Evolutionary conservation across 495 filamentous ascomycete genomes (phyloP).

Genomic region (Neurospora sp.): DNA sequence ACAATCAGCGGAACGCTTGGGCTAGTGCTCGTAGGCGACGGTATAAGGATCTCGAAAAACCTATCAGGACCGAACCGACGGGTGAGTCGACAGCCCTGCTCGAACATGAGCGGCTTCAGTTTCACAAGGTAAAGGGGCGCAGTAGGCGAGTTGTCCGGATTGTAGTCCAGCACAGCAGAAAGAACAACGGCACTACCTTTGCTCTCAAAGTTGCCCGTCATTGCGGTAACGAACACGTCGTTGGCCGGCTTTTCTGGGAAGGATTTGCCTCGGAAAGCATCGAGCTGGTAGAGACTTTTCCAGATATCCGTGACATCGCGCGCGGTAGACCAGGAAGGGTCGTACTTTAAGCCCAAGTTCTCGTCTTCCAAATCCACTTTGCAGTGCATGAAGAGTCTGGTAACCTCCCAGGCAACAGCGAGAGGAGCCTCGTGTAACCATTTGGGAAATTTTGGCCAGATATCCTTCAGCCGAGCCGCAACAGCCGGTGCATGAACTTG

Average conservation of each 20-base stretch:
- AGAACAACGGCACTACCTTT: slow-evolving; percentile 26
- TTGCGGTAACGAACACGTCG: slow-evolving; percentile 28
- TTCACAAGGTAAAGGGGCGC: slow-evolving; percentile 28
- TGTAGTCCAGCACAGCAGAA: slow-evolving; percentile 25
- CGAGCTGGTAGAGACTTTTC: slow-evolving; percentile 21
- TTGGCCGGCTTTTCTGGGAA: slow-evolving; percentile 29
- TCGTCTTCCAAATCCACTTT: slow-evolving; percentile 23
- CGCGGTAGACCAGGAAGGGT: slow-evolving; percentile 26
- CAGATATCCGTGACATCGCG: slow-evolving; percentile 20
- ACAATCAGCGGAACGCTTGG: slow-evolving; percentile 6
- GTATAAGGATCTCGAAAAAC: slow-evolving; percentile 35
- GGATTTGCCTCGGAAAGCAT: slow-evolving; percentile 26
- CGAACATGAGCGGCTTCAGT: slow-evolving; percentile 30
- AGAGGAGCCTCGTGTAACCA: slow-evolving; percentile 30
- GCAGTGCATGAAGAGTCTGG: slow-evolving; percentile 34
- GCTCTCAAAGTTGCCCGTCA: slow-evolving; percentile 23
- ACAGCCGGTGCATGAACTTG: not conserved
- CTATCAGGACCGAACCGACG: slow-evolving; percentile 38
- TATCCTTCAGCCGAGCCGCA: slow-evolving; percentile 11
- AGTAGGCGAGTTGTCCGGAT: slow-evolving; percentile 8
- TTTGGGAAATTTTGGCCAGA: slow-evolving; percentile 27
- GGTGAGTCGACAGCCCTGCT: slow-evolving; percentile 32
- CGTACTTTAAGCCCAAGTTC: slow-evolving; percentile 17
- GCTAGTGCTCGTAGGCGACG: slow-evolving; percentile 14
- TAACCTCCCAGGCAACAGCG: slow-evolving; percentile 36